Base-by-base conservation (phyloP, 2,329 filamentous ascomycete genomes). In the Plenodomus tracheiphilus region DNA sequence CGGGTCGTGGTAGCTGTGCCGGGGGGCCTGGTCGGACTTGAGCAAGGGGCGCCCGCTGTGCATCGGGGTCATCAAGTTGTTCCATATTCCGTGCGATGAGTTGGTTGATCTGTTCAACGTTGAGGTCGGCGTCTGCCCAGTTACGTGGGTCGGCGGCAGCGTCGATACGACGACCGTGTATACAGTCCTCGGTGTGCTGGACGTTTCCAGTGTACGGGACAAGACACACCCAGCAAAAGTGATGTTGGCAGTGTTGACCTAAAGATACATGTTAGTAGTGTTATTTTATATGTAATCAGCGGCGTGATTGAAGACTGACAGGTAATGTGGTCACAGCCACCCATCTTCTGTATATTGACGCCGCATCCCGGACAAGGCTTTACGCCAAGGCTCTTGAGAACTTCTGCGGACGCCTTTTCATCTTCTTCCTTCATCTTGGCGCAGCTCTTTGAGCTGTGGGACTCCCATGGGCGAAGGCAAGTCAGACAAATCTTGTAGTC, bases 291-390 rank as follows among this genome's bases (percentile, higher is more conserved):
- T 19, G 16, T 19, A 10, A 9, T 18, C 18, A 13, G 16, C 16
- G 15, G 8, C 4, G 7, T 37, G 35, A 4, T 16, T 10, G 11
- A n/a, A n/a, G 18, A 56, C 58, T 49, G 56, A 63, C 66, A 68
- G 0, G 30, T 48, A 51, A 67, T 64, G 21, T 66, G 61, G 18
- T 63, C 54, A 41, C 64, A 68, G 9, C 65, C 65, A 2, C 57
- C 55, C 2, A 47, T n/a, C 54, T 68, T 68, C 43, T 63, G 18
- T 21, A 69, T 65, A 8, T 59, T 60, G 19, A 61, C 25, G 17
- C 60, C 55, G 38, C 66, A 68, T 2, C 51, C 47, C 0, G 65
- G 66, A 39, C 65, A 69, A 2, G 52, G 51, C 44, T 65, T 68
- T 8, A 60, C 61, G 25, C 65, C 62, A 20, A 69, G 53, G 1